phyloP scores from a whole-genome alignment of 1,139 yeast species.

The Taiozyma sp. region DNA sequence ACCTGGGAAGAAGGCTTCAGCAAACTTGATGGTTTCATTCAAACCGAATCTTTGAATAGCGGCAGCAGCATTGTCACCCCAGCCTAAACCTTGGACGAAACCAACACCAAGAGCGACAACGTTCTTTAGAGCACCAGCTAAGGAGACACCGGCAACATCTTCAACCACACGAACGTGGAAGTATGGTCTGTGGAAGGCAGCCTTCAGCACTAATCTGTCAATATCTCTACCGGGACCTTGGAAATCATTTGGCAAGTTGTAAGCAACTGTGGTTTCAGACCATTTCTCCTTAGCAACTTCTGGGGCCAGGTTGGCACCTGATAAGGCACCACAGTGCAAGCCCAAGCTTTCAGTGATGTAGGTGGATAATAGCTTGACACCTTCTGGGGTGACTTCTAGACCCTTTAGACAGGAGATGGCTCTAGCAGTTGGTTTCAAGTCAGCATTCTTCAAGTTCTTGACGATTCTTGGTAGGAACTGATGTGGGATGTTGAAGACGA shows the following conservation, averaged over 20 bases:
- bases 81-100: slow-evolving; percentile 83
- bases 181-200: slow-evolving; percentile 82
- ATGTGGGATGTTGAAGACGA: slow-evolving; percentile 84
- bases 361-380: slow-evolving; percentile 69
- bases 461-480: slow-evolving; percentile 74
- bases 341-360: slow-evolving; percentile 68
- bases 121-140: slow-evolving; percentile 88
- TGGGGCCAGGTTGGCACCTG: slow-evolving; percentile 87
- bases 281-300: slow-evolving; percentile 85
- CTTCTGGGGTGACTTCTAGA: slow-evolving; percentile 68
- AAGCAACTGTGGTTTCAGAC: slow-evolving; percentile 89
- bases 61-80: slow-evolving; percentile 94
- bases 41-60: slow-evolving; percentile 89
- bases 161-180: slow-evolving; percentile 80
- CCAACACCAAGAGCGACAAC: slow-evolving; percentile 89
- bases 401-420: slow-evolving; percentile 90
- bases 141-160: slow-evolving; percentile 78
- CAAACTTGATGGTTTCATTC: slow-evolving; percentile 73
- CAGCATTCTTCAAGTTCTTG: slow-evolving; percentile 59
- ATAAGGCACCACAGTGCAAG: slow-evolving; percentile 79
- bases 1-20: slow-evolving; percentile 54
- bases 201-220: slow-evolving; percentile 53
- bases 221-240: slow-evolving; percentile 64
- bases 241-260: slow-evolving; percentile 60
- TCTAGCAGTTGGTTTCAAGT: slow-evolving; percentile 56